A percentile compares a stretch with the other conserved stretches of the same genome.
These are phyloP conservation scores for Candolleomyces aberdarensis DNA, from an alignment of 768 basidiomycete species.

Conservation along the genomic window DNA sequence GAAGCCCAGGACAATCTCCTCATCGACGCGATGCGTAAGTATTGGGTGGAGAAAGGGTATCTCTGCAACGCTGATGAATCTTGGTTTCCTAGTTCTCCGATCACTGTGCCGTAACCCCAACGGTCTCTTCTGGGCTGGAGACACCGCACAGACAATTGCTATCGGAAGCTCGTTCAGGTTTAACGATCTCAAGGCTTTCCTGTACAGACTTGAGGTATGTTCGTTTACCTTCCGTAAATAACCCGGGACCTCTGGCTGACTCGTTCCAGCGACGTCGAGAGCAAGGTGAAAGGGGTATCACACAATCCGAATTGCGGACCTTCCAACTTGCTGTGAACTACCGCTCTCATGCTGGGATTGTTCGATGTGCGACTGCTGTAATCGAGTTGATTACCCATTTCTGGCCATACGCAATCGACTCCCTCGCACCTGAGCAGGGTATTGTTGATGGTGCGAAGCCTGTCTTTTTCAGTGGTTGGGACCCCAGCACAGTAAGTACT, in stretches of 20 bases:
- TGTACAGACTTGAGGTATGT: constrained; percentile 58
- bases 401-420: constrained; percentile 66
- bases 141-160: constrained; percentile 77
- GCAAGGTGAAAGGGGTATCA: constrained; percentile 2
- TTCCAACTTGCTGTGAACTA: constrained; percentile 68
- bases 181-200: constrained; percentile 65
- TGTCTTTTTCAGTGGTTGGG: constrained; percentile 52
- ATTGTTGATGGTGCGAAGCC: constrained; percentile 53
- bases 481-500: constrained; percentile 29
- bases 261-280: constrained; percentile 11
- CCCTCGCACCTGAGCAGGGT: constrained; percentile 52
- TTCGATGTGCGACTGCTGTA: constrained; percentile 65
- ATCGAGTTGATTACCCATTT: constrained; percentile 58
- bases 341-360: constrained; percentile 70
- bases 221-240: not conserved
- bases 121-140: constrained; percentile 77
- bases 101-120: constrained; percentile 57
- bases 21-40: constrained; percentile 57
- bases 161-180: constrained; percentile 72
- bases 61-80: not conserved
- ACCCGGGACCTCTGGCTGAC: not conserved
- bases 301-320: constrained; percentile 18
- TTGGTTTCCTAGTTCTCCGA: constrained; percentile 48
- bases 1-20: constrained; percentile 73
- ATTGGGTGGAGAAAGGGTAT: too few relatives aligned